phyloP scores from a whole-genome alignment of 257 asterid species.

The Knoxia roxburghii region DNA sequence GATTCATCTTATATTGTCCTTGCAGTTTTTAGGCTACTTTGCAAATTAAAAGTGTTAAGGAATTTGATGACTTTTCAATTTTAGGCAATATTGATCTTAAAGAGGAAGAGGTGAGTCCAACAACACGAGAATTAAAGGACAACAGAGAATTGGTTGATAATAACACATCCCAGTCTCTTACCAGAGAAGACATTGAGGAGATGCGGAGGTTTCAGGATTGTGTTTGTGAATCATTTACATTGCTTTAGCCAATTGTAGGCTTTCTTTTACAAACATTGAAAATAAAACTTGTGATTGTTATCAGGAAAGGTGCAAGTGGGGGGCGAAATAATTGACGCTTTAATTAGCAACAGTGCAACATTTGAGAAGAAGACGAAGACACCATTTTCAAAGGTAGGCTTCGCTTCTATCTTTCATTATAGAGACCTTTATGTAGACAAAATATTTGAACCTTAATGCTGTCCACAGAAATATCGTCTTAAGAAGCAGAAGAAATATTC shows the following conservation, averaged over 20 bases:
- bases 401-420: not conserved
- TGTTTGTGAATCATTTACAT: not conserved
- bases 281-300: slow-evolving; percentile 12
- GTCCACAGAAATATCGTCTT: slow-evolving; percentile 83
- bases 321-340: slow-evolving; percentile 80
- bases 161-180: slow-evolving; percentile 84
- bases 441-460: slow-evolving; percentile 14
- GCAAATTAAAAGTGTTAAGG: slow-evolving; percentile 10
- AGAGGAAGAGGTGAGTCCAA: slow-evolving; percentile 36
- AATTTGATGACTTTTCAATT: slow-evolving; percentile 16
- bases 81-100: slow-evolving; percentile 41
- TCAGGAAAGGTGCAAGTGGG: slow-evolving; percentile 84
- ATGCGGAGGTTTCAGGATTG: slow-evolving; percentile 65
- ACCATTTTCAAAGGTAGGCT: slow-evolving; percentile 76
- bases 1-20: not conserved
- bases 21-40: not conserved
- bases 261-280: not conserved
- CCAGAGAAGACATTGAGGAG: slow-evolving; percentile 74
- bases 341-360: slow-evolving; percentile 85
- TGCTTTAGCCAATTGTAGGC: not conserved
- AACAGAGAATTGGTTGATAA: slow-evolving; percentile 80
- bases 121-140: slow-evolving; percentile 54
- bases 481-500: slow-evolving; percentile 97
- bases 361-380: slow-evolving; percentile 94
- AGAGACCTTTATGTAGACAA: slow-evolving; percentile 10